A percentile compares a stretch with the other conserved stretches of the same genome.
Conservation (phyloP, 176 grass and related monocot genomes). For the Ensete ventricosum region DNA sequence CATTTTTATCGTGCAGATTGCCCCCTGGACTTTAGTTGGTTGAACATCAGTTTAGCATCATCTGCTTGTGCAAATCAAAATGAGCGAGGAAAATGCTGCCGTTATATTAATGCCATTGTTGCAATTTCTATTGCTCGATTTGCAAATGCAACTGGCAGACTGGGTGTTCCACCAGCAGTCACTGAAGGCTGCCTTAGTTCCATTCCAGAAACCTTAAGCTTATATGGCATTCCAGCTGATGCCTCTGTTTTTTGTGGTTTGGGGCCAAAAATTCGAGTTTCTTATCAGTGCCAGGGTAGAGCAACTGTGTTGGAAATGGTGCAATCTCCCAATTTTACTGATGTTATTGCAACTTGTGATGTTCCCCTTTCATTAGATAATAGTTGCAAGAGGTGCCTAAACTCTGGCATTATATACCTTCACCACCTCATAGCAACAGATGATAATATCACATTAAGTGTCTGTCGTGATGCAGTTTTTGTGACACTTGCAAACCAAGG, state of each 20-base stretch:
- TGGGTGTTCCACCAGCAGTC: slow-evolving; percentile 78
- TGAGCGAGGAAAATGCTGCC: slow-evolving; percentile 61
- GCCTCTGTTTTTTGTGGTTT: slow-evolving; percentile 54
- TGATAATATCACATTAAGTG: slow-evolving; percentile 75
- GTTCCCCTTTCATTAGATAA: slow-evolving; percentile 62
- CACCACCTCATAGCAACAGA: slow-evolving; percentile 59
- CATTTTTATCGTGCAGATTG: slow-evolving; percentile 38
- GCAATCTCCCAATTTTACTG: slow-evolving; percentile 76
- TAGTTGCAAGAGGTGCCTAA: slow-evolving; percentile 93
- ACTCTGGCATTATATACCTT: slow-evolving; percentile 79
- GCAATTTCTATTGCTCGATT: slow-evolving; percentile 78
- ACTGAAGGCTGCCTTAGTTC: slow-evolving; percentile 66
- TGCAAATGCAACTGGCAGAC: slow-evolving; percentile 65
- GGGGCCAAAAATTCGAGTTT: slow-evolving; percentile 81
- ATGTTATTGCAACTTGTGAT: slow-evolving; percentile 78
- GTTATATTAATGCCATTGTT: slow-evolving; percentile 92
- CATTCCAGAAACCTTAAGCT: slow-evolving; percentile 48
- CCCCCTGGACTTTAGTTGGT: slow-evolving; percentile 86
- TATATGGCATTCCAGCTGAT: slow-evolving; percentile 49
- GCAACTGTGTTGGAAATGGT: slow-evolving; percentile 83
- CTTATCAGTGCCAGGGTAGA: slow-evolving; percentile 78
- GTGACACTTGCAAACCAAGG: slow-evolving; percentile 69
- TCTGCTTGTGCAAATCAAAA: slow-evolving; percentile 45
- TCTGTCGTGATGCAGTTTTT: slow-evolving; percentile 79
- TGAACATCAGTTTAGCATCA: slow-evolving; percentile 65